Evolutionary conservation across 169 alveolate genomes (phyloP).

Genomic region (Amoebophrya sp.): DNA sequence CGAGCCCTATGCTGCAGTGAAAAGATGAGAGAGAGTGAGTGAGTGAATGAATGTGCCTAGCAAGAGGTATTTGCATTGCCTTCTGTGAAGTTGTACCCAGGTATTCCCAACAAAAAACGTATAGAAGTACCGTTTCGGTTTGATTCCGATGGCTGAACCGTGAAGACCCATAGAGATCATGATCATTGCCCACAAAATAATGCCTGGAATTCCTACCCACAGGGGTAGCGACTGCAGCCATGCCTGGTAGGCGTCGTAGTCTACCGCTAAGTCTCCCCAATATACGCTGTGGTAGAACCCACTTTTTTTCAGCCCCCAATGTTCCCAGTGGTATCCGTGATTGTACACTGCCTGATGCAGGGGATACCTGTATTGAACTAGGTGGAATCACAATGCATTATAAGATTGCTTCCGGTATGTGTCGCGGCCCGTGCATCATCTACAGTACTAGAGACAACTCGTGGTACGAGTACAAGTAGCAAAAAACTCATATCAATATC

Average conservation of each 20-base stretch:
- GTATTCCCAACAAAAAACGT: too few relatives aligned
- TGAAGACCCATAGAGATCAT: background rate
- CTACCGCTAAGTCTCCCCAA: background rate
- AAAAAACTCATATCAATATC: too few relatives aligned
- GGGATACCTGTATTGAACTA: background rate
- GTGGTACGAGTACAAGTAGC: background rate
- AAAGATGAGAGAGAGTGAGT: too few relatives aligned
- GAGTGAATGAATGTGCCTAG: too few relatives aligned
- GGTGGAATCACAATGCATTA: too few relatives aligned
- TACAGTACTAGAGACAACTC: background rate
- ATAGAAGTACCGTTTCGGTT: background rate
- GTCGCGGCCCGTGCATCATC: background rate
- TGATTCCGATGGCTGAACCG: background rate
- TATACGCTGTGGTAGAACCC: background rate
- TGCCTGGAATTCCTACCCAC: background rate
- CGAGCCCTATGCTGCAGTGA: too few relatives aligned
- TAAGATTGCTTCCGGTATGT: background rate
- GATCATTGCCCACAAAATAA: background rate
- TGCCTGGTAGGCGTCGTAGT: background rate
- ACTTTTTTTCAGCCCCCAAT: background rate
- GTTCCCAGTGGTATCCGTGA: background rate
- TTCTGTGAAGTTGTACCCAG: too few relatives aligned
- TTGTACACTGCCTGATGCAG: background rate
- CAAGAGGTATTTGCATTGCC: too few relatives aligned
- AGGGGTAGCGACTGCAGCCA: background rate